A percentile compares a stretch with the other conserved stretches of the same genome.
These are phyloP conservation scores for Atkinsonella texensis DNA, from an alignment of 2,329 filamentous ascomycete genomes.

Conservation along the genomic window DNA sequence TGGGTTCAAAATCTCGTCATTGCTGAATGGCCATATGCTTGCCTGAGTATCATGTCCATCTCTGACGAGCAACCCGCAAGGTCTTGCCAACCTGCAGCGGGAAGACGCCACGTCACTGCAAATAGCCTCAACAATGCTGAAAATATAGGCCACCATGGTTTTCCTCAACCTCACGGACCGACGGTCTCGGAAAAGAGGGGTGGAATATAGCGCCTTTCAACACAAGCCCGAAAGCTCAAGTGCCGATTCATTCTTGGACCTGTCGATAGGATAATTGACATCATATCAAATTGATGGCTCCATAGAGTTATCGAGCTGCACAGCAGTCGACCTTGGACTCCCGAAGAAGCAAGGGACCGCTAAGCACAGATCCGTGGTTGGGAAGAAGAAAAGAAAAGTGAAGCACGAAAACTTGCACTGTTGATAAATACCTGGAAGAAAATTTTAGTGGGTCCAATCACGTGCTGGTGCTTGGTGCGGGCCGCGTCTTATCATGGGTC, in stretches of 20 bases:
- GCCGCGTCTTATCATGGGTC: too few species aligned
- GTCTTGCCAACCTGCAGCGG: too few species aligned
- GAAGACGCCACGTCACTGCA: too few species aligned
- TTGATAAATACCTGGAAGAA: constrained; percentile 8
- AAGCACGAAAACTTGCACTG: constrained; percentile 13
- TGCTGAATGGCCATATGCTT: too few species aligned
- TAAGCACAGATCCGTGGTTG: constrained; percentile 73
- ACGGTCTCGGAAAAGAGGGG: constrained; percentile 81
- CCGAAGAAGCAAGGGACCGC: constrained; percentile 49
- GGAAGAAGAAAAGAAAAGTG: constrained; percentile 23
- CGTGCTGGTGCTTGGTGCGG: background rate
- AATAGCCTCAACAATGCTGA: constrained; percentile 2
- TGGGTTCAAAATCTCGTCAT: too few species aligned
- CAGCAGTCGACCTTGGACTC: constrained; percentile 61
- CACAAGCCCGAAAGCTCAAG: constrained; percentile 35
- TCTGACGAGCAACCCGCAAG: too few species aligned
- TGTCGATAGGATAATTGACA: constrained; percentile 91
- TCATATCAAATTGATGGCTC: constrained; percentile 64
- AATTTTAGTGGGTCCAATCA: constrained; percentile 5
- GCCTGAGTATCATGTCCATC: too few species aligned
- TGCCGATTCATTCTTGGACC: constrained; percentile 68
- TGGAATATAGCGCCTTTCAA: constrained; percentile 69
- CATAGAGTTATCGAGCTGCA: constrained; percentile 75
- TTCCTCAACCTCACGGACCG: constrained; percentile 79
- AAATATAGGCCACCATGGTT: constrained; percentile 51